These are phyloP conservation scores for Thelonectria blattea DNA, from an alignment of 2,329 filamentous ascomycete genomes.

Conservation along the genomic window DNA sequence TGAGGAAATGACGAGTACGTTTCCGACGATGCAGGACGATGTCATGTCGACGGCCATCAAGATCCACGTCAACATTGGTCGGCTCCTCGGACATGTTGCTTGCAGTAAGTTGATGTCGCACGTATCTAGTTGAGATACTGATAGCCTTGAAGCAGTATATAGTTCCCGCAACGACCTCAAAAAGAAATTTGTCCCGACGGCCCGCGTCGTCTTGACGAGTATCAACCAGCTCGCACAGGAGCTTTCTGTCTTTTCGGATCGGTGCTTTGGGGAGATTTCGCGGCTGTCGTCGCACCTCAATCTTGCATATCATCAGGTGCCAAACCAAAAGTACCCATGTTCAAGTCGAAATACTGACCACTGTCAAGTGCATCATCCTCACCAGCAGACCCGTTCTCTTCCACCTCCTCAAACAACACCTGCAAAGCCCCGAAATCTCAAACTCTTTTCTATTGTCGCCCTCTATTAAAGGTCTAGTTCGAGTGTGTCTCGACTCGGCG, in stretches of 20 bases:
- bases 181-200: constrained; percentile 10
- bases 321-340: not conserved
- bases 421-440: not conserved
- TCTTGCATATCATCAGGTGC: constrained; percentile 14
- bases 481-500: constrained; percentile 15
- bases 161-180: constrained; percentile 8
- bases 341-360: not conserved
- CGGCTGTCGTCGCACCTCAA: constrained; percentile 17
- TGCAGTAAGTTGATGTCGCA: not conserved
- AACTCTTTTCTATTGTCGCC: not conserved
- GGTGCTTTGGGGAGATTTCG: constrained; percentile 13
- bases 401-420: constrained; percentile 9
- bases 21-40: constrained; percentile 3
- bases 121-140: not conserved
- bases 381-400: constrained; percentile 14
- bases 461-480: constrained; percentile 14
- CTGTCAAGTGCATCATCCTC: constrained; percentile 14
- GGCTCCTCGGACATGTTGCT: constrained; percentile 9
- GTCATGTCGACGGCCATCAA: constrained; percentile 1
- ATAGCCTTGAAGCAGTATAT: constrained; percentile 9
- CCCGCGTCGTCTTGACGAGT: constrained; percentile 8
- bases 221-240: constrained; percentile 8
- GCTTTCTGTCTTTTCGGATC: constrained; percentile 8
- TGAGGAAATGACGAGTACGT: constrained; percentile 10
- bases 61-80: constrained; percentile 15